Percentiles rank a stretch among this genome's conserved stretches.
Conservation (phyloP, 352 stramenopile species). For the Thalassiosira mediterranea region DNA sequence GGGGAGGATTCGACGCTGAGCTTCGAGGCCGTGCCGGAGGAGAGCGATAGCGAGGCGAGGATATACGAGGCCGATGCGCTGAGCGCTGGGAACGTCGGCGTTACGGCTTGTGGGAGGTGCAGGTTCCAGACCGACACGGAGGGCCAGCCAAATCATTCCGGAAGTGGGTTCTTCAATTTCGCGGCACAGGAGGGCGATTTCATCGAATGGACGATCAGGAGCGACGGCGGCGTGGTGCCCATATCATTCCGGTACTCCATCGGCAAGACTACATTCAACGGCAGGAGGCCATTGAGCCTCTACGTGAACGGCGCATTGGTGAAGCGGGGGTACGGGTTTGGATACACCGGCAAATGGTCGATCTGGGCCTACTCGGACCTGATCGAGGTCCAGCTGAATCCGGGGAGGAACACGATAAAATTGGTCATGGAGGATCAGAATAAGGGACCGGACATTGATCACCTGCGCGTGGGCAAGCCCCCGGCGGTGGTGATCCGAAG, state of each 20-base stretch:
- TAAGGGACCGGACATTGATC: slow-evolving; percentile 55
- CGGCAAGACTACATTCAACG: slow-evolving; percentile 18
- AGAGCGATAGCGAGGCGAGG: slow-evolving; percentile 33
- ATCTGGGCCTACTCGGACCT: slow-evolving; percentile 52
- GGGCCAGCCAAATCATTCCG: slow-evolving; percentile 25
- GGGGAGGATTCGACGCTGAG: slow-evolving; percentile 29
- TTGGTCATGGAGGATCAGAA: slow-evolving; percentile 34
- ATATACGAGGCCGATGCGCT: slow-evolving; percentile 47
- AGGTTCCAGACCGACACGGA: slow-evolving; percentile 9
- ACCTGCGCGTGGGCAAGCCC: slow-evolving; percentile 53
- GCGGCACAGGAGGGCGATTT: slow-evolving; percentile 23
- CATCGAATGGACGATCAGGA: slow-evolving; percentile 36
- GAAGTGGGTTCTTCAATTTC: slow-evolving; percentile 44
- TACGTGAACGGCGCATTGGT: slow-evolving; percentile 41
- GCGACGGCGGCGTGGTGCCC: slow-evolving; percentile 21
- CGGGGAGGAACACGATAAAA: slow-evolving; percentile 52
- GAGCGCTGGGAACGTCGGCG: slow-evolving; percentile 2
- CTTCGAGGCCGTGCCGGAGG: slow-evolving; percentile 1
- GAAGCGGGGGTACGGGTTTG: slow-evolving; percentile 25
- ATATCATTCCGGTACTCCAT: slow-evolving; percentile 52
- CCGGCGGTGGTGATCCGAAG: slow-evolving; percentile 7
- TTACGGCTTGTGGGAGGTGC: neutral
- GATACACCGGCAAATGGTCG: slow-evolving; percentile 17
- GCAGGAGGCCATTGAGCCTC: slow-evolving; percentile 28
- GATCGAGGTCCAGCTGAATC: slow-evolving; percentile 30